Base-by-base conservation (phyloP, 2,329 filamentous ascomycete species). In the Tolypocladium guangdongense region DNA sequence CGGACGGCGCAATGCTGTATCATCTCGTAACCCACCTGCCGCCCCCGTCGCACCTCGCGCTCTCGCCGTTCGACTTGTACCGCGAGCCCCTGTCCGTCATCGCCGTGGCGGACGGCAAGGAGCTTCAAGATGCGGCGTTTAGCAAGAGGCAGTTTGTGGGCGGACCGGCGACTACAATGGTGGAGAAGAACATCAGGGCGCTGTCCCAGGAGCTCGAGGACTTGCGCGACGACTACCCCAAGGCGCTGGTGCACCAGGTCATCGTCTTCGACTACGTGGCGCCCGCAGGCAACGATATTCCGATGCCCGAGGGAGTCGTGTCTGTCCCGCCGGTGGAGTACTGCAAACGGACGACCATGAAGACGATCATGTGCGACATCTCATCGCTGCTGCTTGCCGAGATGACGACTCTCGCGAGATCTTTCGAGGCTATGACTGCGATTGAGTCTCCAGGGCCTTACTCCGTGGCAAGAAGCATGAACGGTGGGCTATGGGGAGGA, bases 41-140 rank as follows among this genome's bases (percentile, higher is more conserved):
- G 27, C 84, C 88, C n/a, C 78, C 84, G 35, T 89, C 88, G 35
- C 89, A 95, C 65, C 75, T 89, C 45, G 80, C 88, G 22, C 73
- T 95, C 41, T 87, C 87, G 38, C 91, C 93, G 1, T 96, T 96
- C 74, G 93, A 99, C 67, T 76, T 92, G 45, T 95, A 89, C 68
- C 82, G 91, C 61, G 89, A 95, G 67, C 87, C 90, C 10, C 76
- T 96, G 52, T 82, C 87, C 51, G 78, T 97, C 30, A 80, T 99
- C 57, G 92, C 89, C 3, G 77, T 97, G 55, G 88, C 89, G 18
- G 92, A 97, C 69, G 90, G 88, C 49, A 71, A 74, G 41, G 89
- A 95, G 68, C 76, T 88, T 30, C 71, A 76, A 55, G 75, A 76
- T 56, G 67, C 71, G 5, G 69, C 72, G 45, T 80, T 82, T 58